Base-by-base conservation (phyloP, 2,329 filamentous ascomycete genomes). In the Plenodomus tracheiphilus region DNA sequence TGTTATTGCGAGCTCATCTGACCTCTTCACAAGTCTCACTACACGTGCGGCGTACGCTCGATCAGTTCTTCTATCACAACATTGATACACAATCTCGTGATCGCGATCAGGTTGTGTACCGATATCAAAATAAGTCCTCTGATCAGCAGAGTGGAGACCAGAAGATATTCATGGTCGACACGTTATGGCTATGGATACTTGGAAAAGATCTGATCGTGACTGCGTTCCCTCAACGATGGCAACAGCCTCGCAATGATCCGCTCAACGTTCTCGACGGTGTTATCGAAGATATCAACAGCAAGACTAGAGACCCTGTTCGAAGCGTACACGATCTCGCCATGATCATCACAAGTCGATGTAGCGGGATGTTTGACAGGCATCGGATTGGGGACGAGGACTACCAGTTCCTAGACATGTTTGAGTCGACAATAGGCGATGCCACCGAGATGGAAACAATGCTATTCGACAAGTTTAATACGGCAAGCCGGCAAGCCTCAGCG, bases 101-200 rank as follows among this genome's bases (percentile, higher is more conserved):
- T 54, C 73, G 75, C 25, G 83, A 86, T 56, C 85, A 87, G 62
- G 84, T 87, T 1, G 83, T 87, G 1, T 85, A 82, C 61, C 77
- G 84, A 10, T 86, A 86, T 55, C 77, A 79, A 54, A 73, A 68
- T 28, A 73, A 74, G 43, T 50, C 56, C 10, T 36, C 54, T 15
- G 47, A 70, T 21, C 59, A 62, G 36, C 65, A 63, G 15, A 61
- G 62, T 65, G 70, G 69, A 2, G 80, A 84, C 46, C 76, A 77
- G 1, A 85, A 85, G 51, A 79, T 86, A 2, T 85, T 85, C 64
- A 86, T 86, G 84, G 84, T 87, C 0, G 85, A 87, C 62, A 85
- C 87, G 57, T 71, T 88, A 1, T 87, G 85, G 85, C 79, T 87
- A 63, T 86, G 83, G 81, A 75, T 85, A 2, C 61, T 87, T 1